A percentile compares a stretch with the other conserved stretches of the same genome.
phyloP scores from a whole-genome alignment of 179 eudicot species.

The Patellifolia procumbens region DNA sequence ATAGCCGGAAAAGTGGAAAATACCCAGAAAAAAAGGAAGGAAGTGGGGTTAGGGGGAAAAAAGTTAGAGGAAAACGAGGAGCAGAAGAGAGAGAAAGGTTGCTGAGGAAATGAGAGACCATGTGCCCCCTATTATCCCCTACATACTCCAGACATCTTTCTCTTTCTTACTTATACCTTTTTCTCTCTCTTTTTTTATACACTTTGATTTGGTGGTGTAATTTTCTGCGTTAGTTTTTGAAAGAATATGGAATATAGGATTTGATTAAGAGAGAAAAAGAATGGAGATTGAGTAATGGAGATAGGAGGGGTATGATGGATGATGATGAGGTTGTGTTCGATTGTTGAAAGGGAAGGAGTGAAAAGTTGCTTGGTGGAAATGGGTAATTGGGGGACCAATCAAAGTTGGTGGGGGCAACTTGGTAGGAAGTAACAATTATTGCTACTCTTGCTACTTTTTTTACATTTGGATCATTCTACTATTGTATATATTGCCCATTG shows the following conservation, averaged over 20 bases:
- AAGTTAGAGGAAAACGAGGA: constrained; percentile 13
- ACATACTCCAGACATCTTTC: constrained; percentile 36
- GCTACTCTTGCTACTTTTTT: neutral
- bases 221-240: neutral
- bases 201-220: too few species aligned
- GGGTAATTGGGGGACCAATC: constrained; percentile 22
- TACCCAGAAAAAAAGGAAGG: constrained; percentile 10
- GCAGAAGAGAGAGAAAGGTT: constrained; percentile 31
- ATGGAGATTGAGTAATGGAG: neutral
- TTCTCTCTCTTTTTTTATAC: neutral
- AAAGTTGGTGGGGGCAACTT: constrained; percentile 10
- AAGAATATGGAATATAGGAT: neutral
- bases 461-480: neutral
- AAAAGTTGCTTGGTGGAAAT: constrained; percentile 3
- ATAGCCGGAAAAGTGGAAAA: constrained; percentile 38
- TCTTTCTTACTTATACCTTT: constrained; percentile 20
- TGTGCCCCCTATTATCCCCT: constrained; percentile 58
- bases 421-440: constrained; percentile 13
- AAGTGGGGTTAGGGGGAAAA: constrained; percentile 4
- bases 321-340: neutral
- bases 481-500: too few species aligned
- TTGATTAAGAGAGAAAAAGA: neutral
- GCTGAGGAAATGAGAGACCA: constrained; percentile 63
- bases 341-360: constrained; percentile 3
- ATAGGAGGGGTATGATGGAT: neutral